phyloP scores from a whole-genome alignment of 2,329 filamentous ascomycete species.

The Arachnomyces sp. region DNA sequence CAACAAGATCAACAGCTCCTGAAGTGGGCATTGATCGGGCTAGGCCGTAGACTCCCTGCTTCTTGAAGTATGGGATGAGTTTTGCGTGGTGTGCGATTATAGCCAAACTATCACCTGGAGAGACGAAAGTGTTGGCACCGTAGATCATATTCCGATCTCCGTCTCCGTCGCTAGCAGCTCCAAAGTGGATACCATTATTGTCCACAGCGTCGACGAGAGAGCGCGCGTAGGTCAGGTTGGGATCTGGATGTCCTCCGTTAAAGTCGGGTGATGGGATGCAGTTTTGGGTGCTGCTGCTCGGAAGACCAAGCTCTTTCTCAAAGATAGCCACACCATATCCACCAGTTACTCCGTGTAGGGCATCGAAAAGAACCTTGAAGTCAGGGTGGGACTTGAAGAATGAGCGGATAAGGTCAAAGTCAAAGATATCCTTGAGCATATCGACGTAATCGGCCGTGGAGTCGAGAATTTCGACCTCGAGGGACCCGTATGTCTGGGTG shows the following conservation, averaged over 20 bases:
- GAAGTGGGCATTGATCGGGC: constrained; percentile 97
- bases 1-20: constrained; percentile 88
- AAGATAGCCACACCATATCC: constrained; percentile 94
- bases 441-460: constrained; percentile 83
- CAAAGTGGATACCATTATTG: constrained; percentile 85
- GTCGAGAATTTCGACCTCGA: constrained; percentile 94
- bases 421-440: constrained; percentile 98
- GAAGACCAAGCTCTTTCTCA: constrained; percentile 80
- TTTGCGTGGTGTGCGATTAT: constrained; percentile 97
- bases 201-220: constrained; percentile 91
- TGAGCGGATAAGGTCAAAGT: constrained; percentile 89
- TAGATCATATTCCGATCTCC: constrained; percentile 99
- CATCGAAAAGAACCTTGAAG: constrained; percentile 97
- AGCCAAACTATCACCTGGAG: constrained; percentile 90
- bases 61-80: constrained; percentile 96
- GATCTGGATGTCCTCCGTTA: constrained; percentile 92
- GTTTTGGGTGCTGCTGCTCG: constrained; percentile 73
- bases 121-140: constrained; percentile 91
- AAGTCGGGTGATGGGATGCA: constrained; percentile 90
- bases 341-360: constrained; percentile 86
- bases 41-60: constrained; percentile 89
- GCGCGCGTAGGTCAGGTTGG: constrained; percentile 94
- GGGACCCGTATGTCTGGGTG: constrained; percentile 68
- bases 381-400: constrained; percentile 81
- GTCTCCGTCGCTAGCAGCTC: constrained; percentile 91